These are phyloP conservation scores for Aspergillus bombycis DNA, from an alignment of 2,329 filamentous ascomycete genomes.

Conservation along the genomic window DNA sequence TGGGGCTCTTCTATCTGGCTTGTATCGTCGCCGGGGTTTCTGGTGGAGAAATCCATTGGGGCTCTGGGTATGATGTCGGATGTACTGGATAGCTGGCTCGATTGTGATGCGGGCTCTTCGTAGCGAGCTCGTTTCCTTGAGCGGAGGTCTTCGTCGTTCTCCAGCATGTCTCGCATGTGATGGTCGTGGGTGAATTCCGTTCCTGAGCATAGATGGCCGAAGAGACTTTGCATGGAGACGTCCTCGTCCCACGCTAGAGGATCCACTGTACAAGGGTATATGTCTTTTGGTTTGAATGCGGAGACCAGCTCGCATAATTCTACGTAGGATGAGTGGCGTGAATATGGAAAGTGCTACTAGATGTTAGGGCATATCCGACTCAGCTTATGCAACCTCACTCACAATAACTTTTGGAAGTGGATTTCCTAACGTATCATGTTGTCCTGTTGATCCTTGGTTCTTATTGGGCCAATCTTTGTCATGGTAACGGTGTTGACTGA, in stretches of 20 bases:
- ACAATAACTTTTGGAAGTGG: constrained; percentile 39
- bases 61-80: constrained; percentile 9
- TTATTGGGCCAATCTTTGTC: constrained; percentile 5
- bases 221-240: constrained; percentile 69
- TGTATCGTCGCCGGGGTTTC: constrained; percentile 1
- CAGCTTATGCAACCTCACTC: constrained; percentile 15
- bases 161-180: constrained; percentile 54
- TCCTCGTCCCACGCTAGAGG: constrained; percentile 63
- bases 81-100: constrained; percentile 23
- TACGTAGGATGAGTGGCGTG: constrained; percentile 82
- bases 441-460: neutral
- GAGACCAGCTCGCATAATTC: constrained; percentile 74
- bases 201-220: constrained; percentile 69
- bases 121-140: constrained; percentile 24
- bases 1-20: neutral
- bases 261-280: constrained; percentile 81
- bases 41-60: neutral
- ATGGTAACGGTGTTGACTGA: constrained; percentile 28
- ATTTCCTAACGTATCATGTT: constrained; percentile 5
- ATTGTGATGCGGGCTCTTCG: constrained; percentile 23
- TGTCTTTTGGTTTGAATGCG: constrained; percentile 71
- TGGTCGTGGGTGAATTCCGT: constrained; percentile 66
- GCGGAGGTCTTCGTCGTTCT: constrained; percentile 22
- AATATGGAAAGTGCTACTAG: constrained; percentile 73
- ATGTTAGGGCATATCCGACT: constrained; percentile 10